Evolutionary conservation across 2,329 filamentous ascomycete species (phyloP), one percentile per base, ranked within the genome.

Genomic region (Epichloe hybrida): DNA sequence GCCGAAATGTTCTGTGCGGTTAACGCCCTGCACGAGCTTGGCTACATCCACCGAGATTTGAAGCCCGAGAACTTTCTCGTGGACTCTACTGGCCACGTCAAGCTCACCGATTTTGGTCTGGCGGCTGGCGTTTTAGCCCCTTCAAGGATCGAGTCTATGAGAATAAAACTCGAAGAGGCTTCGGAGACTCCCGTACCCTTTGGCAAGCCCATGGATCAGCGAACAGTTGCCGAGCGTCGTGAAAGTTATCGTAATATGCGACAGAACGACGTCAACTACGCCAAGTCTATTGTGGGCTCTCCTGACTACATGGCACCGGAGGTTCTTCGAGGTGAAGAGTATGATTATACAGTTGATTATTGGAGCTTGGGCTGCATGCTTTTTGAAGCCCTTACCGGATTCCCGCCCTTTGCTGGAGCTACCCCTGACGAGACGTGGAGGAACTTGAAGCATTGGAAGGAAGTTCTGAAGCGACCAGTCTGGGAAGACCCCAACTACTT

Each of bases 291-390:
- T 62, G 93, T 98, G 21, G 93, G 93, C 44, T 95, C 89, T 39
- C 93, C 93, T 2, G 93, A 98, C 66, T 98, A 98, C 73, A 98
- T 98, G 93, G 93, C 93, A 0, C 93, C 93, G 0, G 93, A 98
- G 67, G 93, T 98, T 48, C 80, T 98, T 56, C 87, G 93, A 62
- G 93, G 93, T 46, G 89, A 97, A 57, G 85, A 96, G 65, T 98
- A 98, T 69, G 93, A 98, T 70, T 98, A 88, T 62, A 97, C 91
- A 0, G 93, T 98, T 53, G 93, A 98, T 67, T 98, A 98, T 73
- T 98, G 93, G 93, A 95, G 88, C 63, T 71, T 98, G 60, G 93
- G 93, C 4, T 98, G 93, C 72, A 98, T 98, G 93, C 76, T 98
- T 15, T 15, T 98, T 62, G 93, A 98, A 69, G 91, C 93, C 1